Evolutionary conservation across 1,139 yeast species (phyloP), one percentile per base, ranked within the genome.

Genomic region (Dujonia santamariae): DNA sequence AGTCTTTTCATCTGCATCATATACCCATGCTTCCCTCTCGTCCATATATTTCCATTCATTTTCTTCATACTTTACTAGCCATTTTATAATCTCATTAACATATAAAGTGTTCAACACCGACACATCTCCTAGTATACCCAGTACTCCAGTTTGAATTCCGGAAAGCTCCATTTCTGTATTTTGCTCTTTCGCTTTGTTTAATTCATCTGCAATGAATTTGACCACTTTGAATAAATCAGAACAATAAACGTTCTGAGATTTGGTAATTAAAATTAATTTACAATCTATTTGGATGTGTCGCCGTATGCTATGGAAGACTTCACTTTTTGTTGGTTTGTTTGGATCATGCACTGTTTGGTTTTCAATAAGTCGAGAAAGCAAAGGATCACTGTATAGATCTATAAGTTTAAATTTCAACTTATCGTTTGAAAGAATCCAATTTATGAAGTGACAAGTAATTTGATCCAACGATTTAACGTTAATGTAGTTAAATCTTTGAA

Each of bases 221-320:
- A 17, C 27, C 12, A 21, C 18, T 11, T 17, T 14, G 20, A 32
- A 21, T 13, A 32, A 26, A 7, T 23, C n/a, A 3, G 29, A 17
- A 26, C 38, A 36, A 17, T 36, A 21, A 3, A 61, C 60, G 3
- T 32, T 39, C 37, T 58, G 63, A 2, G 50, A 36, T 30, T 45
- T 56, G n/a, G 56, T 48, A 4, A 56, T 55, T 7, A 37, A 33
- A 12, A 61, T 54, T 7, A 61, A 38, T 17, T 50, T 47, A 21
- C 40, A 41, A 2, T 48, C 33, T 4, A 37, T 35, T 30, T 56
- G 61, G 14, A 68, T 38, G 15, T 41, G 38, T 38, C 61, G 68
- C 30, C 69, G 43, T 7, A 61, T 48, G 7, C 46, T 38, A 37
- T 67, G 71, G 38, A 69, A 67, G 3, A 58, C 30, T 12, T 47